phyloP scores from a whole-genome alignment of 208 protist genomes.

The Acanthamoeba castellanii region DNA sequence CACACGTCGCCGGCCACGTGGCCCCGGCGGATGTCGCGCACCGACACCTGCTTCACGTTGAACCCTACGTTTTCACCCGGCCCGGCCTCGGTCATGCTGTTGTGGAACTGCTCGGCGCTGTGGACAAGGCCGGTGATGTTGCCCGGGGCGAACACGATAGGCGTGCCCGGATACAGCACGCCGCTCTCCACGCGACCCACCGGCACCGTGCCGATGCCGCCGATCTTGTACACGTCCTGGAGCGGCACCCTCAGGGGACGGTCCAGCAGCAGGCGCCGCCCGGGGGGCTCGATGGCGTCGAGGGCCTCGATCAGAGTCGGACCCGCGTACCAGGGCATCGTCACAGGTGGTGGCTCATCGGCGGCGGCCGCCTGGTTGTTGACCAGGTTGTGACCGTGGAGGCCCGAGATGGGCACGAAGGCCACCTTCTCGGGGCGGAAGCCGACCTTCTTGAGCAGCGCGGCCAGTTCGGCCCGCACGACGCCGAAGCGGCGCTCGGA shows the following conservation, averaged over 20 bases:
- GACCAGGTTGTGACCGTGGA: slow-evolving; percentile 96
- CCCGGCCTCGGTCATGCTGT: slow-evolving; percentile 78
- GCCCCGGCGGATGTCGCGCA: slow-evolving; percentile 94
- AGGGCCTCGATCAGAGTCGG: slow-evolving; percentile 94
- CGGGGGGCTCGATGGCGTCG: slow-evolving; percentile 90
- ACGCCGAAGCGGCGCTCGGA: slow-evolving; percentile 90
- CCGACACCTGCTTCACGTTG: slow-evolving; percentile 93
- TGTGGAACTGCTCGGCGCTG: slow-evolving; percentile 92
- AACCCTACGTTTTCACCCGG: slow-evolving; percentile 91
- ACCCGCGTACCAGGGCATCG: slow-evolving; percentile 95
- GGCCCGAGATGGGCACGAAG: slow-evolving; percentile 97
- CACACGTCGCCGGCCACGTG: slow-evolving; percentile 88
- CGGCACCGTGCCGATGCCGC: slow-evolving; percentile 96
- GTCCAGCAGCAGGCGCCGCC: slow-evolving; percentile 90
- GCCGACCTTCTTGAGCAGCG: slow-evolving; percentile 90
- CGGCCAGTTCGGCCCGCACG: slow-evolving; percentile 77
- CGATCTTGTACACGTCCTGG: slow-evolving; percentile 98
- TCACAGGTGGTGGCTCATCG: slow-evolving; percentile 32
- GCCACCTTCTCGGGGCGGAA: slow-evolving; percentile 94
- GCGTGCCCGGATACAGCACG: slow-evolving; percentile 84
- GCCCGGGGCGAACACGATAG: slow-evolving; percentile 89
- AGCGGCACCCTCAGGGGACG: slow-evolving; percentile 96
- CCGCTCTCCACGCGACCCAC: slow-evolving; percentile 94
- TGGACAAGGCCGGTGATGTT: slow-evolving; percentile 87
- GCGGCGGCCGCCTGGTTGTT: slow-evolving; percentile 86